phyloP scores from a whole-genome alignment of 1,284 basidiomycete genomes.

The Ceratobasidium sp. region DNA sequence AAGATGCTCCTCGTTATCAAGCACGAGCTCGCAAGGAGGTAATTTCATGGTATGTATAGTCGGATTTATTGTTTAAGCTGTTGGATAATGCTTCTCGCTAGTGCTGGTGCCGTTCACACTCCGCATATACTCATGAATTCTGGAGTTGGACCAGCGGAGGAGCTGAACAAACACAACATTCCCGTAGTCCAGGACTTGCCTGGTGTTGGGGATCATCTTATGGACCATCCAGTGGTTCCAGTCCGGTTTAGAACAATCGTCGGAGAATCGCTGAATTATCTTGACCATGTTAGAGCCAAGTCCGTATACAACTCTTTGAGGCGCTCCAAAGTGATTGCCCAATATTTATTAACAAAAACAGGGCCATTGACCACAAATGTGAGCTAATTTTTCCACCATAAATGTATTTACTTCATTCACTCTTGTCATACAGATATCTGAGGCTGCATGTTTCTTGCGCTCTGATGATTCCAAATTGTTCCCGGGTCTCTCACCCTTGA shows the following conservation, averaged over 20 bases:
- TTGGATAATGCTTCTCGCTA: neutral
- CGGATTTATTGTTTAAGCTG: too few species aligned
- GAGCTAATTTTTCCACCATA: conserved; percentile 45
- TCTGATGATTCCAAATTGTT: conserved; percentile 55
- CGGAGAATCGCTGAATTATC: conserved; percentile 58
- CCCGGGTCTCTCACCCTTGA: conserved; percentile 46
- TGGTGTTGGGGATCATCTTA: conserved; percentile 68
- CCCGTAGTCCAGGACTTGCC: conserved; percentile 68
- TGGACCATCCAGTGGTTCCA: conserved; percentile 71
- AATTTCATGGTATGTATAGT: conserved; percentile 59
- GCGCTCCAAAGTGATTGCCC: conserved; percentile 58
- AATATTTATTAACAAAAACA: conserved; percentile 64
- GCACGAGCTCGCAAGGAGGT: conserved; percentile 71
- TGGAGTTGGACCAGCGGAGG: conserved; percentile 72
- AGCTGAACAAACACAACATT: conserved; percentile 67
- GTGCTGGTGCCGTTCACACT: conserved; percentile 64
- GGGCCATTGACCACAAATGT: conserved; percentile 72
- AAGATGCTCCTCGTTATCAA: conserved; percentile 58
- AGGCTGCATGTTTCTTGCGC: conserved; percentile 57
- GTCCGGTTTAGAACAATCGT: conserved; percentile 67
- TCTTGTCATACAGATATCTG: conserved; percentile 52
- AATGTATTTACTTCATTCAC: conserved; percentile 42
- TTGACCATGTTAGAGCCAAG: conserved; percentile 52
- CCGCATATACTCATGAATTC: conserved; percentile 69
- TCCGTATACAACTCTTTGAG: conserved; percentile 54